Evolutionary conservation across 2,329 filamentous ascomycete genomes (phyloP), one percentile per base, ranked within the genome.

Genomic region (Cordyceps pruinosa): DNA sequence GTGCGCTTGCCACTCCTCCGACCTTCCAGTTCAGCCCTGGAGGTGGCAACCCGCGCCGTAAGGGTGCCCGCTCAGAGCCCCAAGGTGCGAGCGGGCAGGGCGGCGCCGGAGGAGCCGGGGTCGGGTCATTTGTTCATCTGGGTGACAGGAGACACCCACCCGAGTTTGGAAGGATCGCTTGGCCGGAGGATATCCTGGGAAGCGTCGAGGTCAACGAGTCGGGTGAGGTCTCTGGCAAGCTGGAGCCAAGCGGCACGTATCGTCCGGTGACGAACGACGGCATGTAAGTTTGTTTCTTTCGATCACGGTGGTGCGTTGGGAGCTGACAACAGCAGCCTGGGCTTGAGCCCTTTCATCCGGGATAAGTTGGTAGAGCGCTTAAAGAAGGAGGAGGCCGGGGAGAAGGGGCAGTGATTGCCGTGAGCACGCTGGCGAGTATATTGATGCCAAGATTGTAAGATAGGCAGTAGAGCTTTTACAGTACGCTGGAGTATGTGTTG

Each of bases 101-200:
- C n/a, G 83, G 82, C 21, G 78, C 80, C 1, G 83, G 83, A 1
- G 82, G 83, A 10, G 82, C 72, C 2, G 83, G 83, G 2, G 72
- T 78, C 23, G 82, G 84, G 23, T 84, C 85, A 1, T 82, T 82
- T 71, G 77, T 88, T 19, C 85, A 88, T 68, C 73, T 88, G 5
- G 85, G 82, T 56, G 85, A 88, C 66, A 65, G 73, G 54, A 73
- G 85, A 54, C 86, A 85, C 52, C 83, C 84, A 2, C 84, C 83
- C 0, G 84, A 86, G 63, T 88, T 78, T 74, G 85, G 85, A 17
- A 72, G 85, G 53, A 87, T 88, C 66, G 83, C 85, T 2, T 87
- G 81, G 76, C 84, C 85, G 1, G 85, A 88, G 64, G 85, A 88
- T 64, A 88, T 88, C 37, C 73, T 88, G 55, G 85, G 85, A 37